Base-by-base conservation (phyloP, 768 basidiomycete species). In the Agaricus sinodeliciosus region DNA sequence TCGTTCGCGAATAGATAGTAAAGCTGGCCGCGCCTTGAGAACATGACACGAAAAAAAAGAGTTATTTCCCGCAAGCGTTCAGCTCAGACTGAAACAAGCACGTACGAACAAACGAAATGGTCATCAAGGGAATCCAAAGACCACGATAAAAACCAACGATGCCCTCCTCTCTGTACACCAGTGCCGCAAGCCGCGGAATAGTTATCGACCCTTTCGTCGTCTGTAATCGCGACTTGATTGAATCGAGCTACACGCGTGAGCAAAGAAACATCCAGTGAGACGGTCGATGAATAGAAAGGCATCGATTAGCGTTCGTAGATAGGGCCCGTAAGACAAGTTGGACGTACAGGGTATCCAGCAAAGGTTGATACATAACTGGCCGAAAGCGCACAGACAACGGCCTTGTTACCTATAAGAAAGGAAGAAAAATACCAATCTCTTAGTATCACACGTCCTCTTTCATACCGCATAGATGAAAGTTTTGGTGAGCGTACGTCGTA, bases 31-130 rank as follows among this genome's bases (percentile, higher is more conserved):
- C 91, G 58, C 90, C 89, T 93, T 58, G 4, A 46, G 48, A 36
- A 9, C 18, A 44, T 11, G 22, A 28, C 40, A 35, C 13, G 34
- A 16, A 28, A 16, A 19, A 55, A 34, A 31, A 31, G 11, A 7
- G 7, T 31, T 31, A 31, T 31, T 31, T 31, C 31, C 31, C 31
- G 4, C 31, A 11, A 31, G 6, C 8, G 4, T 31, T 31, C 31
- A 31, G 11, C 31, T 3, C 7, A 31, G 15, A 18, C 1, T 15
- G n/a, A 22, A 48, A 16, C 46, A 44, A 45, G n/a, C 49, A 90
- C 90, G 71, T 67, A 85, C 95, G 91, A 67, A 97, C 94, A 66
- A 95, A 92, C 4, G 94, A 93, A 60, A 98, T 98, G 8, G 94
- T 95, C 69, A 93, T 76, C 51, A 97, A 80, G 43, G 95, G 94